Evolutionary conservation across 2,329 filamentous ascomycete genomes (phyloP), one percentile per base, ranked within the genome.

Genomic region (Sporothrix pseudoabietina): DNA sequence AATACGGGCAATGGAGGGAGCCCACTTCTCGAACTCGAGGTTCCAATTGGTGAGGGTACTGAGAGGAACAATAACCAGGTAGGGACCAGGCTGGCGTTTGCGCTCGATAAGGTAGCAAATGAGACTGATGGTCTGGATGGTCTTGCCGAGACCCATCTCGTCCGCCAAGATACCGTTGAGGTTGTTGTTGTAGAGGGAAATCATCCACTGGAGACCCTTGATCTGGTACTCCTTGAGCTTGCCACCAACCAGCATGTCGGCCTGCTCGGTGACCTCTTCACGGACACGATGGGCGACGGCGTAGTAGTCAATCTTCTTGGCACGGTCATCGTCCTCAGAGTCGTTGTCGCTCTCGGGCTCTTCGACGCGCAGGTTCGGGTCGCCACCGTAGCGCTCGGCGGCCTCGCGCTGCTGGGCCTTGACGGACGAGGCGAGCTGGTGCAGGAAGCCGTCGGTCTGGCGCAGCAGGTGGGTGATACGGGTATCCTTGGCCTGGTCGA

Each of bases 121-220:
- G 83, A 99, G 85, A 86, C 93, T 97, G 83, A 99, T 99, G 61
- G 96, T 98, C 83, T 99, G 96, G 78, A 99, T 99, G 0, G 96
- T 99, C 85, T 99, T 99, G 82, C 96, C 96, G 77, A 99, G 93
- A 91, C 96, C 96, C 96, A 99, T 99, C 84, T 99, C 96, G 79
- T 99, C 96, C 74, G 96, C 96, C 78, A 99, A 86, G 77, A 99
- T 98, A 88, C 96, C 96, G 82, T 99, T 99, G 77, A 99, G 89
- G 83, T 98, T 99, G 86, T 99, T 99, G 90, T 99, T 99, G 88
- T 98, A 99, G 16, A 99, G 87, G 16, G 96, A 99, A 75, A 99
- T 91, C 96, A 99, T 99, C 96, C 96, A 99, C 82, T 99, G 95
- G 66, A 99, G 85, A 87, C 96, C 96, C 89, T 98, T 98, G 83